These are phyloP conservation scores for Ampelocalamus luodianensis DNA, from an alignment of 176 grass and related monocot genomes.

Conservation along the genomic window DNA sequence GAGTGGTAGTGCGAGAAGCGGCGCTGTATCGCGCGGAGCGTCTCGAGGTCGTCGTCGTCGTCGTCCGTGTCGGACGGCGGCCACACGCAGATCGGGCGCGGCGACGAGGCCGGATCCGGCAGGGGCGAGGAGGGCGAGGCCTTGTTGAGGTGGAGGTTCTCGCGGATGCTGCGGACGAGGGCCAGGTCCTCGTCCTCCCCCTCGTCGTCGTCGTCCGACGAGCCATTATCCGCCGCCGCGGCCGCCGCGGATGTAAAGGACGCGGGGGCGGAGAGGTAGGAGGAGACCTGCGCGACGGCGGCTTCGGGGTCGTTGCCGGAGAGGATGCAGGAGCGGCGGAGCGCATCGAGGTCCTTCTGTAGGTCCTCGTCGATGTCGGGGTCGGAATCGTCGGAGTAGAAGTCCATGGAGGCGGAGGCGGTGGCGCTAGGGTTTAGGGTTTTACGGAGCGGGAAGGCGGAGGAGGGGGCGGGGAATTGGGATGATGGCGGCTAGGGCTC, in stretches of 20 bases:
- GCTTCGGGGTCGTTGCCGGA: slow-evolving; percentile 57
- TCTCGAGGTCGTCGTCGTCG: slow-evolving; percentile 72
- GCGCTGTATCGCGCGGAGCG: slow-evolving; percentile 77
- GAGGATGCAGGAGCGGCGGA: slow-evolving; percentile 67
- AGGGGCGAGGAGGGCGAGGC: slow-evolving; percentile 26
- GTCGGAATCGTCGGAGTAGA: slow-evolving; percentile 56
- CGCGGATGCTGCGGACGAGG: slow-evolving; percentile 71
- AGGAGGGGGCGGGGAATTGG: too few species aligned
- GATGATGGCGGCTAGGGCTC: neutral
- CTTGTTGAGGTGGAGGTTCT: slow-evolving; percentile 51
- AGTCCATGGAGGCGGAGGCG: slow-evolving; percentile 46
- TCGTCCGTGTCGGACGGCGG: slow-evolving; percentile 58
- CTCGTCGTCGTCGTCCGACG: slow-evolving; percentile 43
- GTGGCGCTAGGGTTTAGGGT: slow-evolving; percentile 31
- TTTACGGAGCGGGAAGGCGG: neutral
- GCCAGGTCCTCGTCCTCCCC: slow-evolving; percentile 48
- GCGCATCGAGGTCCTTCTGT: slow-evolving; percentile 65
- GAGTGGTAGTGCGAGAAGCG: slow-evolving; percentile 75
- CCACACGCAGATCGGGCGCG: slow-evolving; percentile 49
- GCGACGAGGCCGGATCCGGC: neutral
- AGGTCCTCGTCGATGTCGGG: slow-evolving; percentile 60
- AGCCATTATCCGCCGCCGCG: neutral
- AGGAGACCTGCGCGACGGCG: slow-evolving; percentile 27
- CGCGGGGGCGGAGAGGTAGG: slow-evolving; percentile 18
- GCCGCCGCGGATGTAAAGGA: neutral